Conservation (phyloP, 1,284 basidiomycete genomes). For the Leccinum huronense region DNA sequence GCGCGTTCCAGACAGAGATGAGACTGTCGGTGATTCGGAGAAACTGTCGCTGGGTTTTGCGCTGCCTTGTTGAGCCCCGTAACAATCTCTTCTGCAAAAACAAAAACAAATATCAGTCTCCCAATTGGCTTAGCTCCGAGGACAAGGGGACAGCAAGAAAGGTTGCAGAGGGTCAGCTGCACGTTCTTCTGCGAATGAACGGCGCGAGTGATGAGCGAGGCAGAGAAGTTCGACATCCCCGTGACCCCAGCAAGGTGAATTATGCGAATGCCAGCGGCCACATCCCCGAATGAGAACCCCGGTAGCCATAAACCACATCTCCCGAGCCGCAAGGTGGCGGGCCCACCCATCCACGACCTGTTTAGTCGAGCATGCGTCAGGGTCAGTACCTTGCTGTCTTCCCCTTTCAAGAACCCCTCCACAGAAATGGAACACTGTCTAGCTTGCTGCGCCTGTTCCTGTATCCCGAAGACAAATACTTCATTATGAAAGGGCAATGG, state of each 20-base stretch:
- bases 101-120: conserved; percentile 26
- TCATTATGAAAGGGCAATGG: conserved; percentile 5
- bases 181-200: conserved; percentile 21
- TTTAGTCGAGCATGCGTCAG: conserved; percentile 15
- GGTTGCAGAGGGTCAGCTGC: conserved; percentile 9
- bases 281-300: conserved; percentile 19
- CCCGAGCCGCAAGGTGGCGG: conserved; percentile 9
- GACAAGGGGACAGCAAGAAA: conserved; percentile 13
- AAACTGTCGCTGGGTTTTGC: conserved; percentile 28
- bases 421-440: conserved; percentile 8
- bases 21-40: conserved; percentile 22
- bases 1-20: conserved; percentile 6
- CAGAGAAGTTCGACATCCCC: conserved; percentile 21
- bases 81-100: conserved; percentile 14
- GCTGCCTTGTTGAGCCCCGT: conserved; percentile 1
- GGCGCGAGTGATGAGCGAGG: conserved; percentile 24
- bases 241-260: conserved; percentile 21
- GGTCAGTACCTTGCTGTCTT: conserved; percentile 6
- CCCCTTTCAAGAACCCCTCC: conserved; percentile 3
- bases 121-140: conserved; percentile 9
- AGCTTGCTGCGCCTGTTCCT: neutral
- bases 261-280: conserved; percentile 10
- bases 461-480: conserved; percentile 10
- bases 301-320: conserved; percentile 14
- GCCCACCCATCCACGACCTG: conserved; percentile 6